Conservation (phyloP, 192 early-diverging fungal genomes). For the Lunasporangiospora selenospora region DNA sequence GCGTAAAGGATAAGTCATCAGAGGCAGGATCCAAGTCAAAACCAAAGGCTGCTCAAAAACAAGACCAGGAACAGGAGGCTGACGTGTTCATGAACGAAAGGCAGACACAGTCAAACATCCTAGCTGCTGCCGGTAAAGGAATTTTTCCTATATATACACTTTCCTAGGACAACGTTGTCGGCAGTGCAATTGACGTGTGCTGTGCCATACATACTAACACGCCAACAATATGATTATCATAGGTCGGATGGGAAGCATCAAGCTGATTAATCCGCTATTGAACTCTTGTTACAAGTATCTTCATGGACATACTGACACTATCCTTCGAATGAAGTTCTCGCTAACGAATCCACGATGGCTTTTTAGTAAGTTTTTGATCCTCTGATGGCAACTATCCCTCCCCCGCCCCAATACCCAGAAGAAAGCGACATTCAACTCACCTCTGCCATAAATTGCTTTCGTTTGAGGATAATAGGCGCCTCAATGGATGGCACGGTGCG, state of each 20-base stretch:
- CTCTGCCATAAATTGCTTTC: neutral
- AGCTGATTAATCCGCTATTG: conserved; percentile 52
- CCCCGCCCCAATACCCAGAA: too few relatives aligned
- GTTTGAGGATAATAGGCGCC: conserved; percentile 25
- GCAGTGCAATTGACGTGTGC: too few relatives aligned
- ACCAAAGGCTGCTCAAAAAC: neutral
- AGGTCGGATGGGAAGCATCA: conserved; percentile 57
- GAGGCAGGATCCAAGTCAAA: neutral
- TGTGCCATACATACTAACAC: too few relatives aligned
- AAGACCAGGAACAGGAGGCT: neutral
- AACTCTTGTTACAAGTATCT: conserved; percentile 55
- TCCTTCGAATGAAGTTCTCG: conserved; percentile 51
- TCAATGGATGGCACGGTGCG: conserved; percentile 51
- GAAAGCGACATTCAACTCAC: too few relatives aligned
- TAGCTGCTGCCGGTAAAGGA: conserved; percentile 52
- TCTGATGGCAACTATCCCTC: too few relatives aligned
- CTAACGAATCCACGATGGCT: conserved; percentile 52
- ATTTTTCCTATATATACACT: too few relatives aligned
- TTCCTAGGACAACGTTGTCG: too few relatives aligned
- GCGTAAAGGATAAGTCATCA: neutral
- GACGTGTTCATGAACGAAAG: neutral
- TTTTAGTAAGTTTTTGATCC: conserved; percentile 57
- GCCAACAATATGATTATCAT: conserved; percentile 3
- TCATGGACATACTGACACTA: conserved; percentile 48
- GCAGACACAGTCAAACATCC: conserved; percentile 33